Base-by-base conservation (phyloP, 345 rosid genomes). In the Ceriops zippeliana region DNA sequence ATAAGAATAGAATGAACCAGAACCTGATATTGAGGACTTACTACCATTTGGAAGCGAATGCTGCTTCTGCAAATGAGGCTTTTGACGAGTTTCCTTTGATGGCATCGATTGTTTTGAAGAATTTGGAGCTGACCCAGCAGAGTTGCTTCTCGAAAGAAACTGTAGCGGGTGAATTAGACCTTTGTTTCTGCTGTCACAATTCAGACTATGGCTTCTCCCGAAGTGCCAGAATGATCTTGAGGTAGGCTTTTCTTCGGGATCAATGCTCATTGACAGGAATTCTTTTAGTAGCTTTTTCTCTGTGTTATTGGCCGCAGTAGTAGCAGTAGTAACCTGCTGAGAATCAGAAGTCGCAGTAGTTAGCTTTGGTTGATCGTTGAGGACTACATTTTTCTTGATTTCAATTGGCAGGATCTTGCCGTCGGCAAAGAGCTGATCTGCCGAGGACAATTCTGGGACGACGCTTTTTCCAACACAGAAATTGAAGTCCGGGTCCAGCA, bases 381-480 rank as follows among this genome's bases (percentile, higher is more conserved):
- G 63, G 19, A 53, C 42, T 13, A 24, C 27, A 19, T 62, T 71
- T 78, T 83, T 86, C 87, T 83, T 85, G 81, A 87, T 89, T 76
- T 84, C 78, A 2, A 82, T 64, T 0, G 96, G 96, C 49, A 85
- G 87, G 79, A 93, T 90, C 83, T 84, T 89, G 54, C 98, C 98
- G 68, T 89, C 72, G 62, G 86, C 86, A 80, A 93, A 93, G 20
- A 93, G 93, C 85, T 93, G 96, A 70, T 93, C 96, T 1, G 97
- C 98, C 0, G 90, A 78, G 47, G 92, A 83, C 15, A 83, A 66
- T 65, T 90, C 90, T 67, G 76, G 89, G 66, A 77, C 65, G 46
- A 78, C 76, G 32, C 70, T 73, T n/a, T 28, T 76, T 46, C 83
- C 77, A 70, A 83, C 68, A 86, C 87, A 80, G 92, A 90, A 92